Evolutionary conservation across 768 basidiomycete species (phyloP), one percentile per base, ranked within the genome.

Genomic region (Suillus subaureus): DNA sequence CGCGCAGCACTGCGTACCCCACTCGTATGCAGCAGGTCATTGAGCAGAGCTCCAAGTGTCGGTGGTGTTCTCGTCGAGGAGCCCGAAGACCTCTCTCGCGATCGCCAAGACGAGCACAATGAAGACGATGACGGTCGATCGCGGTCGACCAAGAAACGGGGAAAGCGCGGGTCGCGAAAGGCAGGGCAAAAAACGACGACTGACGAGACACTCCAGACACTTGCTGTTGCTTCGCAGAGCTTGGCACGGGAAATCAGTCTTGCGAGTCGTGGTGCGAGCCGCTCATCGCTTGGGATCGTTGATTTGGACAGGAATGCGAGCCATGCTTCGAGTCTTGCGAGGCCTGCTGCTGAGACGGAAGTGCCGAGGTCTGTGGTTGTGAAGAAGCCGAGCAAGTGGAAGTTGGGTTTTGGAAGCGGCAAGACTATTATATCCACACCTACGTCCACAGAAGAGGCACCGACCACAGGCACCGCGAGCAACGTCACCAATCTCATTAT

Each of bases 111-210:
- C 37, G 43, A 31, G 47, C 77, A 79, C 42, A 63, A 64, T 6
- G 79, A 80, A n/a, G 40, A 70, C n/a, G 81, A 82, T 12, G 74
- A 73, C 56, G 77, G 72, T 18, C 73, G 65, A 52, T 82, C 67
- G 86, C 89, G 63, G 13, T 92, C 92, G 56, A 90, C 85, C 54
- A 88, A 86, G 75, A 95, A 90, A 78, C 84, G 93, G 33, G 85
- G 93, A 65, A 96, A 93, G 77, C 85, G 95, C 61, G 94, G 95
- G 47, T 87, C 89, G 3, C 85, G 96, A 61, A 96, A 93, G 79
- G 91, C 90, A 72, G 42, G 21, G 3, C 93, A 91, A 78, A 85
- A 90, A 71, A 74, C 75, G 15, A 73, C 75, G 21, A 70, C 79
- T 42, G 89, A 90, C 65, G 83, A 84, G 62, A 88, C 87, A 6